Evolutionary conservation across 1,284 basidiomycete species (phyloP).

Genomic region (Peniophora sp.): DNA sequence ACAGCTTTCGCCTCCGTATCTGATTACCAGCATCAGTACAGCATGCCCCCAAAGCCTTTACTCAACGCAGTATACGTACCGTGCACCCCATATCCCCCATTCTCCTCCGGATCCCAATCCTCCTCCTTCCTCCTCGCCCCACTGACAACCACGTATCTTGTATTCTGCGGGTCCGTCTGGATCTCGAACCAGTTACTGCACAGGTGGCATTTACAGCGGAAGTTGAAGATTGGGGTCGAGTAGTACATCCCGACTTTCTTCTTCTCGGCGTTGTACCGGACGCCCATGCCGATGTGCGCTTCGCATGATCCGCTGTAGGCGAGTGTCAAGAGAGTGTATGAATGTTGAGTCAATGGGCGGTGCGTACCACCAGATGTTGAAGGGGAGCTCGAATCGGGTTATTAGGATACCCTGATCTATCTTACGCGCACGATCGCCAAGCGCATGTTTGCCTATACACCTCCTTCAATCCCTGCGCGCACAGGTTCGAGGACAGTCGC

Average conservation of each 20-base stretch:
- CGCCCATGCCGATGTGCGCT: constrained; percentile 93
- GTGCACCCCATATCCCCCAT: constrained; percentile 86
- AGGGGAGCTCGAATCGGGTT: constrained; percentile 90
- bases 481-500: not conserved
- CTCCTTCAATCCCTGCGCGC: constrained; percentile 3
- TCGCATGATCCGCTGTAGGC: constrained; percentile 78
- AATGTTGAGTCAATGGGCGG: not conserved
- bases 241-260: constrained; percentile 94
- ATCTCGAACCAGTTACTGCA: constrained; percentile 95
- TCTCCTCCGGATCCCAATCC: constrained; percentile 94
- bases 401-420: constrained; percentile 91
- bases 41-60: not conserved
- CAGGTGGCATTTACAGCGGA: constrained; percentile 94
- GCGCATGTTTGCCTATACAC: constrained; percentile 81
- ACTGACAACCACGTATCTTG: constrained; percentile 85
- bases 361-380: constrained; percentile 94
- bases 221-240: constrained; percentile 89
- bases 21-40: not conserved
- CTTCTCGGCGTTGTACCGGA: constrained; percentile 98
- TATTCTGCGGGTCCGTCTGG: constrained; percentile 96
- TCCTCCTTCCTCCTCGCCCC: constrained; percentile 89
- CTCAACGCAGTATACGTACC: constrained; percentile 36
- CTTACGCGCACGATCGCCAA: constrained; percentile 88
- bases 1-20: constrained; percentile 10
- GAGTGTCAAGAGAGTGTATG: not conserved